Conservation (phyloP, 2,329 filamentous ascomycete species). For the Penicillium sp. region DNA sequence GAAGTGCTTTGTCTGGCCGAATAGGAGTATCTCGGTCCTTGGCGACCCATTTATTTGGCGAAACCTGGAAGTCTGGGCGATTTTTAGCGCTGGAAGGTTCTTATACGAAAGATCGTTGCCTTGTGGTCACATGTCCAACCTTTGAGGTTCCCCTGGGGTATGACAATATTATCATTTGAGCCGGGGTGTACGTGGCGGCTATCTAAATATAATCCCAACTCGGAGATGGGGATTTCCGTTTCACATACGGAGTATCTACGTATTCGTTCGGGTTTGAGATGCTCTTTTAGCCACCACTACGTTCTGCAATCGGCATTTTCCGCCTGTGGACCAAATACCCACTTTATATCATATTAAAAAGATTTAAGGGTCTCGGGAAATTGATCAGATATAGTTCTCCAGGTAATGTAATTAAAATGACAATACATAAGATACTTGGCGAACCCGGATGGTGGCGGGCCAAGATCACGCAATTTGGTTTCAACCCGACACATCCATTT, state of each 20-base stretch:
- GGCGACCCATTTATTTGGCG: not conserved
- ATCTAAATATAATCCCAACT: not conserved
- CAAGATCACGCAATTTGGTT: slow-evolving; percentile 5
- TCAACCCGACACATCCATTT: not conserved
- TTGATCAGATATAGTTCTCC: not conserved
- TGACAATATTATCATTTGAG: not conserved
- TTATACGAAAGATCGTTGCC: not conserved
- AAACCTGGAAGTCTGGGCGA: not conserved
- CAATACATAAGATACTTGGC: not conserved
- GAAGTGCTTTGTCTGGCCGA: not conserved
- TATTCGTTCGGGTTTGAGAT: not conserved
- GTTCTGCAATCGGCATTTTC: not conserved
- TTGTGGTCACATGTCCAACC: not conserved
- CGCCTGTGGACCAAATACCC: not conserved
- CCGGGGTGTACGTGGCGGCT: not conserved
- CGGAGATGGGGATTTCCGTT: not conserved
- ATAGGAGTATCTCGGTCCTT: not conserved
- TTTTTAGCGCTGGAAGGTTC: not conserved
- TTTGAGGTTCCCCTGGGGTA: not conserved
- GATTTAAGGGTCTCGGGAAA: not conserved
- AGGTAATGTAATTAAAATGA: not conserved
- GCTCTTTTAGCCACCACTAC: not conserved
- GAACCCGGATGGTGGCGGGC: not conserved
- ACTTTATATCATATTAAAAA: not conserved
- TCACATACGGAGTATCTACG: not conserved